phyloP scores from a whole-genome alignment of 441 rosid species.

The Aquilaria agallochum region DNA sequence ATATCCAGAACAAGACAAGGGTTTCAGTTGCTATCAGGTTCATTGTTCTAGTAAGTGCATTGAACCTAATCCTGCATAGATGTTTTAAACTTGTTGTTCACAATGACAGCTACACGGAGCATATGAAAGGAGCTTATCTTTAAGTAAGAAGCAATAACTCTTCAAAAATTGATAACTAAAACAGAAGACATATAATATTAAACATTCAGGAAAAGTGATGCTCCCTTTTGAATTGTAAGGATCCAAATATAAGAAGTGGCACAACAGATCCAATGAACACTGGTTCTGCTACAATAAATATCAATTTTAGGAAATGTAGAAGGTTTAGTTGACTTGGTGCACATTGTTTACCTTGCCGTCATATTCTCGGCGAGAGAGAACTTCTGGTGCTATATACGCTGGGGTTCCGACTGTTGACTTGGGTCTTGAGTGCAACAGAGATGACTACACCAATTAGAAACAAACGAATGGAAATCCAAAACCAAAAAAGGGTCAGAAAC shows the following conservation, averaged over 20 bases:
- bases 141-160: neutral
- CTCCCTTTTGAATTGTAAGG: conserved; percentile 6
- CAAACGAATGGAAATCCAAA: conserved; percentile 5
- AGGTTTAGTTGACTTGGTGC: too few species aligned
- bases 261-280: conserved; percentile 4
- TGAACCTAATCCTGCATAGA: neutral
- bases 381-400: conserved; percentile 91
- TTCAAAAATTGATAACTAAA: conserved; percentile 2
- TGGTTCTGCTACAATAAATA: too few species aligned
- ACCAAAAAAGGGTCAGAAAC: conserved; percentile 9
- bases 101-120: conserved; percentile 7
- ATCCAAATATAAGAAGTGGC: conserved; percentile 10
- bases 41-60: conserved; percentile 1
- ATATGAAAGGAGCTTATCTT: neutral
- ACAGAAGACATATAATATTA: neutral
- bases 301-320: too few species aligned
- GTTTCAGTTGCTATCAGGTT: too few species aligned
- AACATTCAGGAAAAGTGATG: conserved; percentile 11
- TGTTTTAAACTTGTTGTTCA: conserved; percentile 10
- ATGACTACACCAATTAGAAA: conserved; percentile 42
- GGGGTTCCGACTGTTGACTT: conserved; percentile 98
- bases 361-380: conserved; percentile 76
- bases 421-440: conserved; percentile 86
- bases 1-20: too few species aligned
- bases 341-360: conserved; percentile 69